phyloP scores from a whole-genome alignment of 2,329 filamentous ascomycete genomes.

The Penicillium vulpinum region DNA sequence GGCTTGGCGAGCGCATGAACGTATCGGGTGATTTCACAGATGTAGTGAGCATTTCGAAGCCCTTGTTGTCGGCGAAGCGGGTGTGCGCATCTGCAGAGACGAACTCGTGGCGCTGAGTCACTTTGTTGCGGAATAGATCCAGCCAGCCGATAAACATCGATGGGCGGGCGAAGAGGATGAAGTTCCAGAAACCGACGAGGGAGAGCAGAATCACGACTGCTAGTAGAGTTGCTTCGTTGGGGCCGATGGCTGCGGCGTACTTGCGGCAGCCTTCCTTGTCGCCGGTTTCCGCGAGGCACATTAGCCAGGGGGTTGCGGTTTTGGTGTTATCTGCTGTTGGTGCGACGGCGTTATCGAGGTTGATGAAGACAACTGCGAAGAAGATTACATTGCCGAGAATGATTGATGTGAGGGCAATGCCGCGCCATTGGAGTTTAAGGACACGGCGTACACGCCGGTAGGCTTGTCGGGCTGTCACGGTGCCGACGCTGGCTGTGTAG shows the following conservation, averaged over 20 bases:
- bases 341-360: conserved; percentile 72
- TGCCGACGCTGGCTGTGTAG: conserved; percentile 72
- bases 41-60: conserved; percentile 73
- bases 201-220: conserved; percentile 81
- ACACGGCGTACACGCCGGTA: conserved; percentile 85
- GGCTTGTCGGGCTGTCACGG: conserved; percentile 81
- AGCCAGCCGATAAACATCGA: conserved; percentile 86
- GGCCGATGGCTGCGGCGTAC: conserved; percentile 61
- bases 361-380: conserved; percentile 88
- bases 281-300: conserved; percentile 64
- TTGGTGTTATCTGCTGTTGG: conserved; percentile 55
- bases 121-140: conserved; percentile 57
- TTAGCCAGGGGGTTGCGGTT: conserved; percentile 65
- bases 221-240: conserved; percentile 73
- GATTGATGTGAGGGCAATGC: conserved; percentile 83
- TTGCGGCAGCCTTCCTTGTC: conserved; percentile 67
- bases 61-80: conserved; percentile 63
- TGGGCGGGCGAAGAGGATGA: conserved; percentile 76
- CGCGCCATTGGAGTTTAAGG: conserved; percentile 89
- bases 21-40: conserved; percentile 37
- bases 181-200: conserved; percentile 82
- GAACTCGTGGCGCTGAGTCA: conserved; percentile 67
- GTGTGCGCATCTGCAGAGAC: conserved; percentile 79
- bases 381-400: conserved; percentile 91
- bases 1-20: conserved; percentile 24